Conservation (phyloP, 2,329 filamentous ascomycete species). For the Ascochyta koolunga region DNA sequence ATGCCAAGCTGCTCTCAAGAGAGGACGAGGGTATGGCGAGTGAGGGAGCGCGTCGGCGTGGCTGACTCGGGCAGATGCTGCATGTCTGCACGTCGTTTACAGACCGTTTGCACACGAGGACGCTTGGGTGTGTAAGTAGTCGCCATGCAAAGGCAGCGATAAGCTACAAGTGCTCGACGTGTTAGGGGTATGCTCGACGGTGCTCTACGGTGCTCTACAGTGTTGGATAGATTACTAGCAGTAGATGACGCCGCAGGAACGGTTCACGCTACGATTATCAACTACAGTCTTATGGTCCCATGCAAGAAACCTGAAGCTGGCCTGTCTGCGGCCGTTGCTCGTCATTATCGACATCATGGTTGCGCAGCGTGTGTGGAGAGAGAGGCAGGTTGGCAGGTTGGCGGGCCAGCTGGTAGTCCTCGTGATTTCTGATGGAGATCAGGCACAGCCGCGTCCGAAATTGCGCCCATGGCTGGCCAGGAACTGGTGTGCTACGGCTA, state of each 20-base stretch:
- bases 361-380: constrained; percentile 1
- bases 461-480: constrained; percentile 3
- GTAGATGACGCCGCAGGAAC: neutral
- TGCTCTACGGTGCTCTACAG: no score
- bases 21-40: constrained; percentile 20
- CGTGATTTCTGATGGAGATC: constrained; percentile 15
- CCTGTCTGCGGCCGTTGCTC: constrained; percentile 5
- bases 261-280: constrained; percentile 1
- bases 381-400: constrained; percentile 7
- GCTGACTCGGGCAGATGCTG: constrained; percentile 15
- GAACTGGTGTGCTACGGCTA: neutral
- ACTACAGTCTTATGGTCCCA: neutral
- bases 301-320: constrained; percentile 10
- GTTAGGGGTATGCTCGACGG: no score
- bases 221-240: neutral
- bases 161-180: constrained; percentile 2
- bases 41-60: constrained; percentile 13
- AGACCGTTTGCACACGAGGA: constrained; percentile 9
- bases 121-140: constrained; percentile 8
- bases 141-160: constrained; percentile 12
- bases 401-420: constrained; percentile 16
- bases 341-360: constrained; percentile 17
- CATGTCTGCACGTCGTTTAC: constrained; percentile 2
- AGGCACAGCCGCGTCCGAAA: constrained; percentile 21
- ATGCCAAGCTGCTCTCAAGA: constrained; percentile 27